Conservation (phyloP, 768 basidiomycete species). For the Boletus vinaceobasis region DNA sequence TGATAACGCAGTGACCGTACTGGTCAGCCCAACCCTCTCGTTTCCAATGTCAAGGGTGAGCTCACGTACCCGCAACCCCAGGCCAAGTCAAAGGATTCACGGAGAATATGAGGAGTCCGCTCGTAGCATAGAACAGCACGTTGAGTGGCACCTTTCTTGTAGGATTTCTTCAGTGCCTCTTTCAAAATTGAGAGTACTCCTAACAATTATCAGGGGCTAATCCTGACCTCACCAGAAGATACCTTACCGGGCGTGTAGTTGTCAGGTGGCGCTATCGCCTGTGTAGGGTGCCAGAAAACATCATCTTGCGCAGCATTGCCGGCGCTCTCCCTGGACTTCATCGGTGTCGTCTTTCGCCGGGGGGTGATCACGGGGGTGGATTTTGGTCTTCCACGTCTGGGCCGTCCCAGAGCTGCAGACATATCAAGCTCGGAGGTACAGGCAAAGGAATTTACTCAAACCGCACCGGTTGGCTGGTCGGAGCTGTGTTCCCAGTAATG, state of each 20-base stretch:
- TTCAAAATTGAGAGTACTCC: slow-evolving; percentile 65
- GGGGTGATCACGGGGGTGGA: neutral
- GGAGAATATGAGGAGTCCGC: slow-evolving; percentile 53
- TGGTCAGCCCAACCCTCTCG: slow-evolving; percentile 2
- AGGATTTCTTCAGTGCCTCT: slow-evolving; percentile 49
- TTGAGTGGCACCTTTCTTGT: slow-evolving; percentile 45
- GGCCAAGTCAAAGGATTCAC: slow-evolving; percentile 54
- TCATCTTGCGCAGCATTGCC: slow-evolving; percentile 33
- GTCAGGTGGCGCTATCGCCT: slow-evolving; percentile 40
- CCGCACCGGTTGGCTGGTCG: slow-evolving; percentile 15
- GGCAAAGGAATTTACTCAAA: neutral
- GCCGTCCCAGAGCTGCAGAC: slow-evolving; percentile 8
- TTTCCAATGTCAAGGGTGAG: neutral
- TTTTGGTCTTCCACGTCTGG: slow-evolving; percentile 16
- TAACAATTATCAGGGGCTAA: slow-evolving; percentile 28
- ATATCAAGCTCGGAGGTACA: neutral
- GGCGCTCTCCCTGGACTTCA: slow-evolving; percentile 13
- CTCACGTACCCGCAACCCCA: slow-evolving; percentile 73
- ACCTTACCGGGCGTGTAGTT: slow-evolving; percentile 71
- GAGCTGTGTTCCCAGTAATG: slow-evolving; percentile 57
- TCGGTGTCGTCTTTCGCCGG: neutral
- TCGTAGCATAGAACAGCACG: slow-evolving; percentile 66
- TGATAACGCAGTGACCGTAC: slow-evolving; percentile 25
- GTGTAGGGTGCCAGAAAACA: slow-evolving; percentile 62
- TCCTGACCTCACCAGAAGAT: neutral